phyloP scores from a whole-genome alignment of 2,329 filamentous ascomycete species.

The Monosporascus sp. region DNA sequence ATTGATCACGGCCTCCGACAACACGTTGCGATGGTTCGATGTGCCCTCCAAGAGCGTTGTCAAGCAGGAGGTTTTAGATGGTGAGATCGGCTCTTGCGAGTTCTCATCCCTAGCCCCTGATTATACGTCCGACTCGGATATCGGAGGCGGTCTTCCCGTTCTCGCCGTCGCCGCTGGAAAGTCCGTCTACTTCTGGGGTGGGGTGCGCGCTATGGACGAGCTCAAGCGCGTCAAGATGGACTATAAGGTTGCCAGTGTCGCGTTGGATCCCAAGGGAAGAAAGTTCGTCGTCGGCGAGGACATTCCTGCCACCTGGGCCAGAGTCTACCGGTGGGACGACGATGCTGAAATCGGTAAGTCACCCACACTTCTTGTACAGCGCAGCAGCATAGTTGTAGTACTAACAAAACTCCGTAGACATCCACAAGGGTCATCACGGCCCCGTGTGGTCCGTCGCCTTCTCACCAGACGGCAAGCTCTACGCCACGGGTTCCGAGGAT shows the following conservation, averaged over 20 bases:
- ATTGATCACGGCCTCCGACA: slow-evolving; percentile 86
- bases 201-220: slow-evolving; percentile 59
- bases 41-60: slow-evolving; percentile 70
- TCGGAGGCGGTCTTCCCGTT: slow-evolving; percentile 64
- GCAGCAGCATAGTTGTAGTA: background rate
- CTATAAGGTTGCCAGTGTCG: slow-evolving; percentile 87
- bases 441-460: slow-evolving; percentile 96
- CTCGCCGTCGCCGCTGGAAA: slow-evolving; percentile 92
- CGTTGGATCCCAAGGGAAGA: slow-evolving; percentile 73
- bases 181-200: slow-evolving; percentile 87
- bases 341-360: slow-evolving; percentile 68
- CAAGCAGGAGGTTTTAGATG: slow-evolving; percentile 72
- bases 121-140: slow-evolving; percentile 54
- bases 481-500: slow-evolving; percentile 94
- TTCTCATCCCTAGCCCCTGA: slow-evolving; percentile 64
- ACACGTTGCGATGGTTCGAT: slow-evolving; percentile 92
- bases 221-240: slow-evolving; percentile 76
- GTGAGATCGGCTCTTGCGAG: slow-evolving; percentile 87
- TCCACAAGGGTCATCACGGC: slow-evolving; percentile 94
- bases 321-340: slow-evolving; percentile 83
- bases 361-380: background rate
- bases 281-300: slow-evolving; percentile 88
- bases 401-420: slow-evolving; percentile 49
- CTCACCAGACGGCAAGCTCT: slow-evolving; percentile 91
- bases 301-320: slow-evolving; percentile 89